Evolutionary conservation across 108 stramenopile genomes (phyloP), one percentile per base, ranked within the genome.

Genomic region (Chaetoceros tenuissimus): DNA sequence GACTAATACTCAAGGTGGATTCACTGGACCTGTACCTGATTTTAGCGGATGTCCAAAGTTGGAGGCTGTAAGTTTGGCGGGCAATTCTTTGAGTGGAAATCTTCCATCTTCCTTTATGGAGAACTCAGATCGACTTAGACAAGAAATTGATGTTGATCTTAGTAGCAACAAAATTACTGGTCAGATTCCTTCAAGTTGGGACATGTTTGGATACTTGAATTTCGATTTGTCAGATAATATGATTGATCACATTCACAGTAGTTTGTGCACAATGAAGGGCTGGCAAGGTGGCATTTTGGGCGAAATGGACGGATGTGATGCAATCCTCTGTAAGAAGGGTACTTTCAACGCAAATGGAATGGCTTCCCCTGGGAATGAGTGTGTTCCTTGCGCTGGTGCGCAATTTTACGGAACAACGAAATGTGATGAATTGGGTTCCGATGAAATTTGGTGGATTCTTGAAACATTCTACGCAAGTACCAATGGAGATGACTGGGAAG

Each of bases 301-400:
- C 25, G 52, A 60, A 47, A 69, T 54, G 0, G 73, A 73, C 56
- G 59, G 65, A 24, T 93, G 92, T 40, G 82, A 89, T 66, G 87
- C 78, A 3, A 82, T 93, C 60, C 69, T 93, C n/a, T 93, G 92
- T 55, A 83, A 81, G 3, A 51, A 66, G 18, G 81, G 79, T 3
- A 77, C 69, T 5, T 89, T 70, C 60, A 75, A 77, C 49, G 58
- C 72, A 19, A 76, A 65, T 29, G 88, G 88, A 28, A 68, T 81
- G 0, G 22, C 79, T 75, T 25, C 66, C 63, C n/a, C 61, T 59
- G 0, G 72, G 40, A 44, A 54, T 57, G 29, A 29, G 59, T 20
- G 28, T 61, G 0, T 89, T 82, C 54, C 49, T 60, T 22, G 29
- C 52, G 17, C 85, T 82, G 44, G 57, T 53, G 66, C 80, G n/a